Conservation (phyloP, 345 rosid species). For the Populus pruinosa region DNA sequence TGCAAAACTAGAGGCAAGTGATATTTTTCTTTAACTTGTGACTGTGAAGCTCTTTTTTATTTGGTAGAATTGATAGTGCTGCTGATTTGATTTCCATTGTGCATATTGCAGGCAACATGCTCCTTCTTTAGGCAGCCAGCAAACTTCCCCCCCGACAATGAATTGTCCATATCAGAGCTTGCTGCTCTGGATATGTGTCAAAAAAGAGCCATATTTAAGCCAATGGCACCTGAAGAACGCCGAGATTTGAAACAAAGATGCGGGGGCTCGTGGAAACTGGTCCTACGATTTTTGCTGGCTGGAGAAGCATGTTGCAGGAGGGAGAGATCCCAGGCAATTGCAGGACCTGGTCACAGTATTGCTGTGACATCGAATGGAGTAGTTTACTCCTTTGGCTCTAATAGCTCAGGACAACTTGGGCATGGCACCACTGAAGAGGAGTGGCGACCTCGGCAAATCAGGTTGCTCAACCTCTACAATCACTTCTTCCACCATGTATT, state of each 20-base stretch:
- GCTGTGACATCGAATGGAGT: slow-evolving; percentile 69
- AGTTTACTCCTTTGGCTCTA: slow-evolving; percentile 85
- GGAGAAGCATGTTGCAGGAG: slow-evolving; percentile 86
- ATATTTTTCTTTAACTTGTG: slow-evolving; percentile 10
- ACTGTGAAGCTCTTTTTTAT: slow-evolving; percentile 5
- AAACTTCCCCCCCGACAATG: slow-evolving; percentile 70
- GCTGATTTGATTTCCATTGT: slow-evolving; percentile 48
- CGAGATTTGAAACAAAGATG: slow-evolving; percentile 65
- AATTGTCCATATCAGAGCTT: slow-evolving; percentile 79
- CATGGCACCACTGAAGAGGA: slow-evolving; percentile 82
- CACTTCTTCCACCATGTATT: slow-evolving; percentile 28
- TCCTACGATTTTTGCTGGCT: slow-evolving; percentile 72
- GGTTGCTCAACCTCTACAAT: slow-evolving; percentile 49
- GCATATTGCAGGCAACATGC: slow-evolving; percentile 75
- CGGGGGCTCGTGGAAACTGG: slow-evolving; percentile 95
- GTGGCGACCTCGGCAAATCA: slow-evolving; percentile 77
- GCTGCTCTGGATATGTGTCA: slow-evolving; percentile 96
- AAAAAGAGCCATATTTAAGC: slow-evolving; percentile 73
- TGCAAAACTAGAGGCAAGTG: slow-evolving; percentile 90
- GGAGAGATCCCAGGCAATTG: slow-evolving; percentile 90
- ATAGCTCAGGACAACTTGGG: slow-evolving; percentile 87
- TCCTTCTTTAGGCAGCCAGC: slow-evolving; percentile 96
- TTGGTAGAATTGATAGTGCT: slow-evolving; percentile 50
- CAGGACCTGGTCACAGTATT: slow-evolving; percentile 96
- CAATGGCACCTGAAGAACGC: slow-evolving; percentile 63